These are phyloP conservation scores for Picea abies DNA, from an alignment of 83 land plant species.

Conservation along the genomic window DNA sequence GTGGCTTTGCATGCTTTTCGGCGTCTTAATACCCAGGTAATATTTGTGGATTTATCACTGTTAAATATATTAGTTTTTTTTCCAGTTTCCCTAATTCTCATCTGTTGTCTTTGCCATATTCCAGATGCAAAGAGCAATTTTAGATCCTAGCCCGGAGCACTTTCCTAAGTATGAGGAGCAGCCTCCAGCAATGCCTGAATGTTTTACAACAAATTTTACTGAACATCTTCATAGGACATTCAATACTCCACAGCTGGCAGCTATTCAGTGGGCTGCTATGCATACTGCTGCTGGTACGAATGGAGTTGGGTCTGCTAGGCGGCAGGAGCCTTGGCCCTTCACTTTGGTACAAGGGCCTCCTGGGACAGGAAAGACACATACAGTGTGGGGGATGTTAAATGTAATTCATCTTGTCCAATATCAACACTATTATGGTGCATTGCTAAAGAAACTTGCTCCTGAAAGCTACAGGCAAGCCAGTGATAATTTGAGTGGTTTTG, in stretches of 20 bases:
- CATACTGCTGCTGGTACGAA: constrained; percentile 96
- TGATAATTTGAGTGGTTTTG: constrained; percentile 45
- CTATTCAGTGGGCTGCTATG: constrained; percentile 99
- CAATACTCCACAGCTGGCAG: constrained; percentile 87
- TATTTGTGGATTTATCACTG: too few relatives aligned
- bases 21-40: constrained; percentile 85
- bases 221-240: constrained; percentile 79
- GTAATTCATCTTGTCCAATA: constrained; percentile 98
- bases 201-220: constrained; percentile 85
- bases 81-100: background rate
- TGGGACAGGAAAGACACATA: constrained; percentile 98
- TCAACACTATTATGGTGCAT: constrained; percentile 94
- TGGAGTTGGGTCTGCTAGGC: constrained; percentile 37
- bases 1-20: constrained; percentile 91
- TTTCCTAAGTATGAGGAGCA: constrained; percentile 93
- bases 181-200: constrained; percentile 91
- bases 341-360: constrained; percentile 99
- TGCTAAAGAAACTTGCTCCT: constrained; percentile 97
- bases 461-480: constrained; percentile 71
- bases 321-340: constrained; percentile 96
- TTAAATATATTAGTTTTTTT: background rate
- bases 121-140: constrained; percentile 95
- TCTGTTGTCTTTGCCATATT: background rate
- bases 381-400: constrained; percentile 99
- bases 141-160: constrained; percentile 88